phyloP scores from a whole-genome alignment of 2,329 filamentous ascomycete species.

The Penicillium sp. region DNA sequence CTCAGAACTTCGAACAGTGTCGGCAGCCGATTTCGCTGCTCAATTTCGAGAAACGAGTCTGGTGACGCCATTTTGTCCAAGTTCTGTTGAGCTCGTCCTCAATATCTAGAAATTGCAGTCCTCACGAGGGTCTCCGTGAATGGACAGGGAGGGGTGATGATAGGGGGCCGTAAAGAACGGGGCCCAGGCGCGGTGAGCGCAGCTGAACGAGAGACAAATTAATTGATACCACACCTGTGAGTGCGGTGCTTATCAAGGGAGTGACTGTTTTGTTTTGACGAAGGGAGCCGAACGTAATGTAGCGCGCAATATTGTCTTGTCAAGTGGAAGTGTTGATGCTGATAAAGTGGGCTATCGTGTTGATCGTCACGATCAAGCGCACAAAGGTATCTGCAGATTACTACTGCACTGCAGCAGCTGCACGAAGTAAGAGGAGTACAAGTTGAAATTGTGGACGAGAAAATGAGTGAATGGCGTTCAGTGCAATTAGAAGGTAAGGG shows the following conservation, averaged over 20 bases:
- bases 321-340: no score
- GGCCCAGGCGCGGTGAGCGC: constrained; percentile 7
- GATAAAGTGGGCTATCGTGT: no score
- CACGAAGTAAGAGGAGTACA: constrained; percentile 2
- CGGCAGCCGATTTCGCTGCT: constrained; percentile 73
- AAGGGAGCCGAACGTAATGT: no score
- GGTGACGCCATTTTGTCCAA: constrained; percentile 25
- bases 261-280: no score
- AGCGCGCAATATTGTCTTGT: no score
- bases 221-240: neutral
- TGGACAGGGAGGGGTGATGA: constrained; percentile 9
- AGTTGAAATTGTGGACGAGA: constrained; percentile 5
- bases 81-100: neutral
- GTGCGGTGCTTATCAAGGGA: neutral
- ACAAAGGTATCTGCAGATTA: neutral
- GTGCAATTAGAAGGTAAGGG: constrained; percentile 6
- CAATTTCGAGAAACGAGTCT: constrained; percentile 31
- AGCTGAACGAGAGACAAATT: neutral
- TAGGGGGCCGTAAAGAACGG: constrained; percentile 14
- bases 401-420: constrained; percentile 11
- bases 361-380: neutral
- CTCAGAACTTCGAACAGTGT: constrained; percentile 95
- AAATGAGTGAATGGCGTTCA: constrained; percentile 13
- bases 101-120: constrained; percentile 13
- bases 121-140: constrained; percentile 10